phyloP scores from a whole-genome alignment of 179 eudicot genomes.

The Drosera spatulata region DNA sequence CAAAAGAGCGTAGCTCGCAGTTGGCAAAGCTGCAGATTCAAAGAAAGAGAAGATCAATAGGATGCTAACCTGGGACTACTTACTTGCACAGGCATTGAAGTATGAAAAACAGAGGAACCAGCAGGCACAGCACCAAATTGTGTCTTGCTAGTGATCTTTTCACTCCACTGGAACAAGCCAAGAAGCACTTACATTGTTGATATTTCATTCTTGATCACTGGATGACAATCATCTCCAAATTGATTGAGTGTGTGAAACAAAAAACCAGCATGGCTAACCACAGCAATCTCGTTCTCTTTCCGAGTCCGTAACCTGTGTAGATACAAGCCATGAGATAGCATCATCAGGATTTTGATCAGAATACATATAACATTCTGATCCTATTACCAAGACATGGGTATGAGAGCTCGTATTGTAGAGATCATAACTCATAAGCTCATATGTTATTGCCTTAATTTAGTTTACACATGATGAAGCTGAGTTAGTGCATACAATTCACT shows the following conservation, averaged over 20 bases:
- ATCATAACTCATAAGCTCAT: no score
- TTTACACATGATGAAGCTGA: no score
- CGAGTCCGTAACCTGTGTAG: slow-evolving; percentile 67
- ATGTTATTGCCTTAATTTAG: no score
- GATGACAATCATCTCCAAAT: slow-evolving; percentile 77
- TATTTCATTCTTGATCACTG: slow-evolving; percentile 44
- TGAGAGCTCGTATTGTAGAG: no score
- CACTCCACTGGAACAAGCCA: not conserved
- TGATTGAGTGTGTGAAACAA: slow-evolving; percentile 41
- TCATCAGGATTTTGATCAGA: no score
- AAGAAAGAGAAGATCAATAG: not conserved
- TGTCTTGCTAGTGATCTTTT: no score
- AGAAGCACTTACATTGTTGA: slow-evolving; percentile 42
- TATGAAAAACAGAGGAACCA: no score
- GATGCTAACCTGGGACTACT: not conserved
- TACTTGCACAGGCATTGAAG: not conserved
- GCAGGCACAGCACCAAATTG: no score
- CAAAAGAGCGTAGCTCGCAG: slow-evolving; percentile 55
- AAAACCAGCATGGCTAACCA: slow-evolving; percentile 77
- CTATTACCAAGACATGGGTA: no score
- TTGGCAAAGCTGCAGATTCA: slow-evolving; percentile 37
- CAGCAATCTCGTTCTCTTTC: slow-evolving; percentile 78
- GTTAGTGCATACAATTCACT: no score
- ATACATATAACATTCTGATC: no score
- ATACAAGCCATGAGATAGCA: no score